phyloP scores from a whole-genome alignment of 2,329 filamentous ascomycete species.

The Colletotrichum karsti region DNA sequence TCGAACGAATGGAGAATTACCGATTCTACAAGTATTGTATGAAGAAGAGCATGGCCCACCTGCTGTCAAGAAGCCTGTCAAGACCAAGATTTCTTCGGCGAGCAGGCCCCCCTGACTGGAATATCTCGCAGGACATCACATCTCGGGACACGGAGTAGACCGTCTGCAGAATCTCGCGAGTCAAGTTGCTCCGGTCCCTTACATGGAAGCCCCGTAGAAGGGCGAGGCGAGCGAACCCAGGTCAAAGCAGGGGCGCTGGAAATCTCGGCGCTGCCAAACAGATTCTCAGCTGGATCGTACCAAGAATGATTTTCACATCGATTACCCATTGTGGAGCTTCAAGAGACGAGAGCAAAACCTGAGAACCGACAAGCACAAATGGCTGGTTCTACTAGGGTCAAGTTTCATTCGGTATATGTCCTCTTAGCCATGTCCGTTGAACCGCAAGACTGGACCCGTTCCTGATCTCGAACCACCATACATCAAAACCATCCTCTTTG shows the following conservation, averaged over 20 bases:
- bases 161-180: background rate
- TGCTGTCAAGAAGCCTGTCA: background rate
- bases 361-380: background rate
- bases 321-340: background rate
- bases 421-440: background rate
- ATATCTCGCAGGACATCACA: background rate
- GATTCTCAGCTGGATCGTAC: background rate
- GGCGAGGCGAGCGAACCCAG: background rate
- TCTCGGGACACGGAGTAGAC: background rate
- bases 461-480: background rate
- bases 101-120: background rate
- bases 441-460: background rate
- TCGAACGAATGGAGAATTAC: background rate
- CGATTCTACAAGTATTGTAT: background rate
- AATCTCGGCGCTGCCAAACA: background rate
- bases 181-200: background rate
- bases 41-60: background rate
- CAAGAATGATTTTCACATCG: background rate
- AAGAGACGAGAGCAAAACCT: background rate
- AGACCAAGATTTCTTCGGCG: background rate
- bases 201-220: background rate
- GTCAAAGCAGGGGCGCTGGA: background rate
- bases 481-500: background rate
- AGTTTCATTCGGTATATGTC: slow-evolving; percentile 4
- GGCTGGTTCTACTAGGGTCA: background rate